These are phyloP conservation scores for Kitagawia praeruptora DNA, from an alignment of 129 eudicot species.

Conservation along the genomic window DNA sequence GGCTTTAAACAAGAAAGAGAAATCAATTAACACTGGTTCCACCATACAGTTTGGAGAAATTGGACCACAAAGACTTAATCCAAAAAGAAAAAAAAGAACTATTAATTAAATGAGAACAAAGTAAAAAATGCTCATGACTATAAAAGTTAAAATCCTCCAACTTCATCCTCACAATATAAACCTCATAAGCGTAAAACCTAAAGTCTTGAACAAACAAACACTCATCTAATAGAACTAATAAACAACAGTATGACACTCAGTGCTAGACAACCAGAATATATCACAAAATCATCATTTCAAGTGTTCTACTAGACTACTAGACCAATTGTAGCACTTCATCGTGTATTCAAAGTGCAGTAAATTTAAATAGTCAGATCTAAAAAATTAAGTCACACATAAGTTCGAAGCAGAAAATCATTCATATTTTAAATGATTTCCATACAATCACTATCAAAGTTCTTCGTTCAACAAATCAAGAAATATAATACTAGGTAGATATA, in stretches of 20 bases:
- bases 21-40: neutral
- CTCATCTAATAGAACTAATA: neutral
- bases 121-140: neutral
- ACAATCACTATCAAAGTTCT: neutral
- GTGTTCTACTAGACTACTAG: neutral
- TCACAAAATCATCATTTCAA: neutral
- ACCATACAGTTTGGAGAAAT: neutral
- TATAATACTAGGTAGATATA: no score
- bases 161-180: neutral
- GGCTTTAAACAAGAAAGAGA: neutral
- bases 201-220: neutral
- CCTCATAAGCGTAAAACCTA: neutral
- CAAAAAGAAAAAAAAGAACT: neutral
- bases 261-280: no score
- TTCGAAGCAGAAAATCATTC: neutral
- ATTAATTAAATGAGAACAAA: neutral
- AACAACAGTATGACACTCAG: neutral
- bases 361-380: neutral
- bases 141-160: no score
- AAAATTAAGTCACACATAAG: neutral
- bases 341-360: neutral
- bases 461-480: neutral
- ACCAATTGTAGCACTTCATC: neutral
- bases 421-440: neutral
- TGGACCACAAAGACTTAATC: neutral